These are phyloP conservation scores for Papiliotrema terrestris DNA, from an alignment of 1,284 basidiomycete species.

Conservation along the genomic window DNA sequence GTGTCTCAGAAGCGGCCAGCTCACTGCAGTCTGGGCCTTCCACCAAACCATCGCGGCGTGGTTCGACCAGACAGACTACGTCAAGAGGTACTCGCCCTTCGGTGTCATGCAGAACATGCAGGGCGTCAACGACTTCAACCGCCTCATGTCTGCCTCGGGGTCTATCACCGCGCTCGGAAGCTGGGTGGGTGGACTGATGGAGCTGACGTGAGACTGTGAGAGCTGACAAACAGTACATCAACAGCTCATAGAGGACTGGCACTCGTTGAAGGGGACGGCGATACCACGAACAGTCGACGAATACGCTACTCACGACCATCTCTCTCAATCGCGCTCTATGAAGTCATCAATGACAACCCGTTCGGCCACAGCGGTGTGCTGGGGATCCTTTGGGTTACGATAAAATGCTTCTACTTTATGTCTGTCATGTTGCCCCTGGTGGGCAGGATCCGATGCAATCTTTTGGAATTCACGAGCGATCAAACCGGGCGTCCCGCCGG, in stretches of 20 bases:
- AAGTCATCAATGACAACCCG: no score
- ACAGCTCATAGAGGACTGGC: neutral
- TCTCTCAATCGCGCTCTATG: no score
- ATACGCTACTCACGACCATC: no score
- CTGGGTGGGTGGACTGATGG: slow-evolving; percentile 25
- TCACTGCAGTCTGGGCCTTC: slow-evolving; percentile 52
- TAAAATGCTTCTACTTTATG: no score
- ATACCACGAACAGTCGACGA: no score
- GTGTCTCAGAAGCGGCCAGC: neutral
- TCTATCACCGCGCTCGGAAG: slow-evolving; percentile 41
- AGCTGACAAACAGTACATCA: neutral
- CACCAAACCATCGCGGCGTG: slow-evolving; percentile 58
- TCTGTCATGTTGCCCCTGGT: no score
- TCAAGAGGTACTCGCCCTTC: slow-evolving; percentile 65
- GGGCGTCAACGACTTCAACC: slow-evolving; percentile 63
- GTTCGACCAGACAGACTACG: slow-evolving; percentile 57
- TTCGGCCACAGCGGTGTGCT: no score
- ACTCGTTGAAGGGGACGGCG: no score
- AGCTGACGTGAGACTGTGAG: neutral
- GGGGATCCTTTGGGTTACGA: no score
- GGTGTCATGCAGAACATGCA: slow-evolving; percentile 66
- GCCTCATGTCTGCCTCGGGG: slow-evolving; percentile 47
- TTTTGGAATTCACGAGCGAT: no score
- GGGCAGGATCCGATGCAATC: no score
- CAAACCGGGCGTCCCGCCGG: no score